Evolutionary conservation across 345 rosid species (phyloP).

Genomic region (Eutrema yunnanense): DNA sequence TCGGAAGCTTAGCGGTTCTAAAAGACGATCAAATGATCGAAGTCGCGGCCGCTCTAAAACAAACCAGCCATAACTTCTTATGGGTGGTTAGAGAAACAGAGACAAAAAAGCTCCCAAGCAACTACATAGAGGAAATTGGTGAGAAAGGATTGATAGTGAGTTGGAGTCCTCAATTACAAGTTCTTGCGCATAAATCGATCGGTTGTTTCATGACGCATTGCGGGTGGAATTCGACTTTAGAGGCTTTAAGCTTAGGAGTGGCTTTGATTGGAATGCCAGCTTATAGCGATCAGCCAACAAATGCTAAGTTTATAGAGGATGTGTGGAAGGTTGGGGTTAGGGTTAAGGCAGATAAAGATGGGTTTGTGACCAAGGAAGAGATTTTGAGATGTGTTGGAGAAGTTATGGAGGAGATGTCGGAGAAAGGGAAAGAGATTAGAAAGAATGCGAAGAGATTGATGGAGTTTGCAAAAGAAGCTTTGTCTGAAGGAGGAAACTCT

Average conservation of each 20-base stretch:
- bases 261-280: slow-evolving; percentile 41
- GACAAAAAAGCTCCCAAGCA: slow-evolving; percentile 33
- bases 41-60: slow-evolving; percentile 36
- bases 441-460: slow-evolving; percentile 7
- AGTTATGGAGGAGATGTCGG: slow-evolving; percentile 30
- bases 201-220: slow-evolving; percentile 56
- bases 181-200: slow-evolving; percentile 37
- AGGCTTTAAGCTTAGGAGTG: slow-evolving; percentile 52
- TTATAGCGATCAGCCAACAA: slow-evolving; percentile 29
- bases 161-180: slow-evolving; percentile 52
- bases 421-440: slow-evolving; percentile 31
- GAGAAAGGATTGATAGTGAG: slow-evolving; percentile 39
- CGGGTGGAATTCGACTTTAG: slow-evolving; percentile 64
- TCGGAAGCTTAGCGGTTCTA: slow-evolving; percentile 41
- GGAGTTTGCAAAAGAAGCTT: slow-evolving; percentile 31
- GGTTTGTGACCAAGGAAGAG: slow-evolving; percentile 27
- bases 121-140: slow-evolving; percentile 25
- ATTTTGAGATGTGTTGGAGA: slow-evolving; percentile 27
- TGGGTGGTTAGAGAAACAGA: slow-evolving; percentile 63
- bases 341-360: slow-evolving; percentile 25
- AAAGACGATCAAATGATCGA: slow-evolving; percentile 49
- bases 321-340: slow-evolving; percentile 41
- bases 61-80: slow-evolving; percentile 33
- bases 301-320: slow-evolving; percentile 38
- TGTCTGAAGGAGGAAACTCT: slow-evolving; percentile 36